phyloP scores from a whole-genome alignment of 2,329 filamentous ascomycete genomes.

The Rutstroemia sp. region DNA sequence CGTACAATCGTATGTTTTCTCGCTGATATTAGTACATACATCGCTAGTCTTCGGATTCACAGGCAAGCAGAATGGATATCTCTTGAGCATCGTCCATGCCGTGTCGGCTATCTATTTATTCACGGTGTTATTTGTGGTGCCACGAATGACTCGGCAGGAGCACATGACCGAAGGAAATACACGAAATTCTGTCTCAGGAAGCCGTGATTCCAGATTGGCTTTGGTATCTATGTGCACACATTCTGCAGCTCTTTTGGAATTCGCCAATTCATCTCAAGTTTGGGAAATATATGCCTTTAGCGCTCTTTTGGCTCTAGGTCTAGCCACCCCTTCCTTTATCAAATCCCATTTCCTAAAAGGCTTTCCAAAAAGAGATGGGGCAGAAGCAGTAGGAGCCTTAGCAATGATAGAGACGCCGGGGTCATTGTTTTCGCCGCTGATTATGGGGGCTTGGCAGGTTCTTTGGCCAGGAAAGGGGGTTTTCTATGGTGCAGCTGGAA shows the following conservation, averaged over 20 bases:
- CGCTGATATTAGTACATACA: constrained; percentile 4
- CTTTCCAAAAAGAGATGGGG: neutral
- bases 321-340: constrained; percentile 7
- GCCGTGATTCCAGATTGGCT: neutral
- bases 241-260: neutral
- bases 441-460: neutral
- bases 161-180: neutral
- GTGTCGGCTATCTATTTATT: constrained; percentile 1
- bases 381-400: neutral
- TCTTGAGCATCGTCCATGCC: neutral
- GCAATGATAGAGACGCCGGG: constrained; percentile 3
- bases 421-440: neutral
- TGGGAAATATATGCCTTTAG: constrained; percentile 1
- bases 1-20: constrained; percentile 6
- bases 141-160: neutral
- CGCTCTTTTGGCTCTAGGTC: neutral
- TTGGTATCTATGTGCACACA: neutral
- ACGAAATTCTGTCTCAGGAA: too few species aligned
- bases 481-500: constrained; percentile 1
- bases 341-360: constrained; percentile 1
- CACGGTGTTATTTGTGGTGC: neutral
- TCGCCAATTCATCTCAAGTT: neutral
- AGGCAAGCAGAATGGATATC: constrained; percentile 1
- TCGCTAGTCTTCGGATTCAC: constrained; percentile 2
- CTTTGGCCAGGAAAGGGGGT: neutral